phyloP scores from a whole-genome alignment of 768 basidiomycete genomes.

The Russula sp. region DNA sequence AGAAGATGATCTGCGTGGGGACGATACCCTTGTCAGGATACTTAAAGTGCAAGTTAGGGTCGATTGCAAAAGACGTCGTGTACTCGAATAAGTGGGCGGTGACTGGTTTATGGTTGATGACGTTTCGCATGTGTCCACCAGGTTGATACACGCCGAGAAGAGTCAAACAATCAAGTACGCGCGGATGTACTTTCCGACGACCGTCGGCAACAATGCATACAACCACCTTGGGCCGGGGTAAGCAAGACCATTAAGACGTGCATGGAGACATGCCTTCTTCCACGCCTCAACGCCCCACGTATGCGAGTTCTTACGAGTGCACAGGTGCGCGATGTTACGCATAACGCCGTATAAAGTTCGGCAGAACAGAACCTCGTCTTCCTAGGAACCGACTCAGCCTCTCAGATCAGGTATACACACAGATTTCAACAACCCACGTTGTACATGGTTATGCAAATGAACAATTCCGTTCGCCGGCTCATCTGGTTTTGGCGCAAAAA shows the following conservation, averaged over 20 bases:
- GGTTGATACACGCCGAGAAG: conserved; percentile 91
- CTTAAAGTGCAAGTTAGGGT: conserved; percentile 74
- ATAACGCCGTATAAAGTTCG: conserved; percentile 94
- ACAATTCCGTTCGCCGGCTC: conserved; percentile 78
- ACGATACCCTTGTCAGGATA: conserved; percentile 91
- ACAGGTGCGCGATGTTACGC: conserved; percentile 76
- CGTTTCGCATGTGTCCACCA: conserved; percentile 53
- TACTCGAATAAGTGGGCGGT: conserved; percentile 81
- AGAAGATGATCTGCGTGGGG: conserved; percentile 91
- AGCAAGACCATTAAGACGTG: not conserved
- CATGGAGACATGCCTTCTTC: conserved; percentile 64
- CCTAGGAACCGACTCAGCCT: conserved; percentile 38
- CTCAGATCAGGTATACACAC: not conserved
- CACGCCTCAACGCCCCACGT: conserved; percentile 96
- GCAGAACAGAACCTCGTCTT: conserved; percentile 87
- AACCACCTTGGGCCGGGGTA: conserved; percentile 54
- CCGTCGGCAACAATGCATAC: conserved; percentile 92
- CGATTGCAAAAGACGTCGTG: conserved; percentile 73
- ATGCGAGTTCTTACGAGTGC: conserved; percentile 81
- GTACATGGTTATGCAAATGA: conserved; percentile 95
- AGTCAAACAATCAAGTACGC: conserved; percentile 83
- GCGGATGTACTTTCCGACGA: conserved; percentile 73
- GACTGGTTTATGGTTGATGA: conserved; percentile 67
- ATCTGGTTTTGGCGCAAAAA: conserved; percentile 78
- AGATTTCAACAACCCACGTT: conserved; percentile 59